A percentile compares a stretch with the other conserved stretches of the same genome.
Conservation (phyloP, 2,329 filamentous ascomycete species). For the Ceratocystis diversiconidia region DNA sequence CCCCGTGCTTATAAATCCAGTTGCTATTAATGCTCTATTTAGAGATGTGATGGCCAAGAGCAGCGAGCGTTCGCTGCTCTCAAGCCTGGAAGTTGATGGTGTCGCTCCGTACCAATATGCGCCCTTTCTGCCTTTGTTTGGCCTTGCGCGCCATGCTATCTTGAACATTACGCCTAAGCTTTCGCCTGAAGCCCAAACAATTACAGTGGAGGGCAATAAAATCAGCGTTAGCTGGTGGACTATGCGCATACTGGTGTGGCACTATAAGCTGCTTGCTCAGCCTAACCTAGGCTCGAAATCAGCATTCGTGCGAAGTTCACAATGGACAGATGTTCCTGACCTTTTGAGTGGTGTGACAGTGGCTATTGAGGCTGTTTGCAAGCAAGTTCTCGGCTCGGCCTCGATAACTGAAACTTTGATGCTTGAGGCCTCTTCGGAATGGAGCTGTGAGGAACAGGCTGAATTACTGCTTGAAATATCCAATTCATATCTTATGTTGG, state of each 20-base stretch:
- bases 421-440: slow-evolving; percentile 25
- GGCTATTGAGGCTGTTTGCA: slow-evolving; percentile 31
- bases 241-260: slow-evolving; percentile 58
- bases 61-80: slow-evolving; percentile 39
- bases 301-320: slow-evolving; percentile 40
- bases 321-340: slow-evolving; percentile 45
- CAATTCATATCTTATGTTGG: slow-evolving; percentile 71
- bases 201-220: slow-evolving; percentile 24
- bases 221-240: slow-evolving; percentile 41
- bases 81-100: slow-evolving; percentile 62
- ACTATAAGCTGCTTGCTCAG: slow-evolving; percentile 46
- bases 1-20: slow-evolving; percentile 45
- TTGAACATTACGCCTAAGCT: slow-evolving; percentile 29
- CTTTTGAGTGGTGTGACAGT: slow-evolving; percentile 38
- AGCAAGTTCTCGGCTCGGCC: slow-evolving; percentile 24
- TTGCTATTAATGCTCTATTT: slow-evolving; percentile 27
- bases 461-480: slow-evolving; percentile 71
- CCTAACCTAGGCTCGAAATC: slow-evolving; percentile 40
- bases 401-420: slow-evolving; percentile 14
- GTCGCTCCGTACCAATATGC: slow-evolving; percentile 75
- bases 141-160: slow-evolving; percentile 40
- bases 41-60: slow-evolving; percentile 26
- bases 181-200: slow-evolving; percentile 19
- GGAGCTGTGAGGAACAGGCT: slow-evolving; percentile 39
- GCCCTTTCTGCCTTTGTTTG: slow-evolving; percentile 71